Evolutionary conservation across 192 early-diverging fungal genomes (phyloP), one percentile per base, ranked within the genome.

Genomic region (Podochytrium sp.): DNA sequence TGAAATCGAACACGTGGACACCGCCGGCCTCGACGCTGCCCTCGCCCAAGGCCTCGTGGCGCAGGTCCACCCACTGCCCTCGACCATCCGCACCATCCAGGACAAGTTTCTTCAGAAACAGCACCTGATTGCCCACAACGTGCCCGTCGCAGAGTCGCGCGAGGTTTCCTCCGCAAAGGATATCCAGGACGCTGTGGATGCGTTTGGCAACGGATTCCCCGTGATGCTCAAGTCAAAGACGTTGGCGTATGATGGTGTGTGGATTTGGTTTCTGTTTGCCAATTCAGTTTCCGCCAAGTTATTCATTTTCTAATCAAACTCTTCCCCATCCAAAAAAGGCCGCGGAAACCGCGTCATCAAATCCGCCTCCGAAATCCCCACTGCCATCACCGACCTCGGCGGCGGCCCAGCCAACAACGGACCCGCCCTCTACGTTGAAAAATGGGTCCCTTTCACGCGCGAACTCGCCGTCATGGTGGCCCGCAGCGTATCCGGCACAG

Each of bases 401-500:
- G 86, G 84, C 42, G 80, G 84, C 1, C 65, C 78, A 6, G 23
- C 73, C 0, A 83, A 81, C 29, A 83, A 81, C 12, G 87, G 85
- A 32, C 82, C 83, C 41, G 91, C 90, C 58, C 85, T 98, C 41
- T 99, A 98, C 77, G 92, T 92, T 1, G 98, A 99, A 76, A 95
- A 94, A 71, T 98, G 92, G 92, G 93, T 96, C 2, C 86, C 90
- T 3, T 99, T 98, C 76, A 77, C 78, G 39, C 95, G 95, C 72
- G 98, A 99, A 78, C 81, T 99, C 38, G 96, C 96, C 2, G 95
- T 98, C 1, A 99, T 99, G 96, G 98, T 99, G 16, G 95, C 94
- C 35, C 90, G 94, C 38, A 77, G 81, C 3, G 77, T 80, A 35
- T 86, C 88, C 51, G 94, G 93, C 16, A 86, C 85, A 30, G 86